Base-by-base conservation (phyloP, 164 flowering plant species). In the Cinnamomum chago region DNA sequence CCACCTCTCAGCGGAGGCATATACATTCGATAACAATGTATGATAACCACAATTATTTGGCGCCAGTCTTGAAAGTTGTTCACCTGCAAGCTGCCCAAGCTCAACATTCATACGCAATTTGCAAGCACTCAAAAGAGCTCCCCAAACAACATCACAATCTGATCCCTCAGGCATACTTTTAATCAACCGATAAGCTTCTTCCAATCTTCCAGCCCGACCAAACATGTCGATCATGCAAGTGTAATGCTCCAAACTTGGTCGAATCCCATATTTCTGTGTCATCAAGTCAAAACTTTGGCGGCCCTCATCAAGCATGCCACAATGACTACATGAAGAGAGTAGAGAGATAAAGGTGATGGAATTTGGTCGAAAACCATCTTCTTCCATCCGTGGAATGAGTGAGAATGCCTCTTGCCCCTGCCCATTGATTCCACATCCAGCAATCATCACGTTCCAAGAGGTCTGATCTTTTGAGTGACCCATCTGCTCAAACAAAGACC, bases 391-490 rank as follows among this genome's bases (percentile, higher is more conserved):
- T 2, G 75, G 69, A 24, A 82, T 35, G 14, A 81, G 76, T 6
- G 58, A 27, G 18, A 78, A 81, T 23, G 85, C 82, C 50, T 79
- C 79, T 67, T 35, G 65, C 17, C 84, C 87, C 68, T 74, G 78
- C 4, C 85, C 85, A 73, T 85, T 79, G 77, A 83, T 78, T 70
- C 84, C 87, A 70, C 68, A 76, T 20, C 80, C 84, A 55, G 81
- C 68, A 74, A 85, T 81, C 81, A 85, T 85, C 76, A 76, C 80
- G 73, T 83, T 82, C 84, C 86, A 84, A 3, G 86, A 84, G 74
- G 78, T 80, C 66, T 78, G 80, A 77, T 82, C 83, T 73, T 81
- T 81, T 14, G 20, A 62, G 15, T 12, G 12, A 66, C 78, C 80
- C 83, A 81, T 77, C 22, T 81, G 75, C 24, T 62, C 67, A 78